These are phyloP conservation scores for Cytospora chrysosperma DNA, from an alignment of 2,329 filamentous ascomycete species.

Conservation along the genomic window DNA sequence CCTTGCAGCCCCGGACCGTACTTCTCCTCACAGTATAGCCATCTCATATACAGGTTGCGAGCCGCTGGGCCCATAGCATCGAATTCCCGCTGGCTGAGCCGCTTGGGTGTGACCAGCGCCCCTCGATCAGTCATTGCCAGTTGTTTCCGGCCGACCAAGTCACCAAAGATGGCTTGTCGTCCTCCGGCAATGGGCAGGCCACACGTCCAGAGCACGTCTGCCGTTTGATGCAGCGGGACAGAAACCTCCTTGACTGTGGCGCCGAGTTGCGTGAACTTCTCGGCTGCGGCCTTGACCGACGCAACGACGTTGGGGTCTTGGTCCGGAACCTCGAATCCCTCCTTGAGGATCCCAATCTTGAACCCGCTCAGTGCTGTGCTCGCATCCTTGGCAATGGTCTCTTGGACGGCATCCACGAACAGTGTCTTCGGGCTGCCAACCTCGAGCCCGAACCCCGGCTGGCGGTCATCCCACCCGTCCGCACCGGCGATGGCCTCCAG, in stretches of 20 bases:
- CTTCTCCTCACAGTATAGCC: slow-evolving; percentile 20
- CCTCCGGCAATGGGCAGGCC: slow-evolving; percentile 22
- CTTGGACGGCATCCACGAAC: slow-evolving; percentile 14
- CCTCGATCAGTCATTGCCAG: slow-evolving; percentile 17
- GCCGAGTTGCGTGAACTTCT: slow-evolving; percentile 39
- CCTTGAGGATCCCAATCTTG: slow-evolving; percentile 45
- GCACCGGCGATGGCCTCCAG: slow-evolving; percentile 43
- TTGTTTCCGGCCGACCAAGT: slow-evolving; percentile 17
- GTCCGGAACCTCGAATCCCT: slow-evolving; percentile 41
- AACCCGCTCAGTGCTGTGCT: slow-evolving; percentile 28
- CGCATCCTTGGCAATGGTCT: slow-evolving; percentile 4
- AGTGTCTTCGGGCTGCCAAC: slow-evolving; percentile 17
- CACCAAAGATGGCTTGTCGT: slow-evolving; percentile 19
- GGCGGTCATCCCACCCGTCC: slow-evolving; percentile 41
- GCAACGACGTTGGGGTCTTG: slow-evolving; percentile 40
- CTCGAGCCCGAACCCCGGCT: slow-evolving; percentile 18
- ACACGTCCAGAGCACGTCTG: slow-evolving; percentile 49
- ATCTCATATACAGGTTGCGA: slow-evolving; percentile 15
- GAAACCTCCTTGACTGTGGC: slow-evolving; percentile 45
- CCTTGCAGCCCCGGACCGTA: slow-evolving; percentile 18
- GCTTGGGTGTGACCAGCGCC: slow-evolving; percentile 5
- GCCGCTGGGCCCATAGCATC: slow-evolving; percentile 14
- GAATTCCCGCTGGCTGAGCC: slow-evolving; percentile 20
- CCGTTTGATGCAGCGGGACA: slow-evolving; percentile 47
- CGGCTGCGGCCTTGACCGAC: slow-evolving; percentile 38